Percentiles rank a stretch among this genome's conserved stretches.
Evolutionary conservation across 179 eudicot species (phyloP).

Genomic region (Spinacia oleracea): DNA sequence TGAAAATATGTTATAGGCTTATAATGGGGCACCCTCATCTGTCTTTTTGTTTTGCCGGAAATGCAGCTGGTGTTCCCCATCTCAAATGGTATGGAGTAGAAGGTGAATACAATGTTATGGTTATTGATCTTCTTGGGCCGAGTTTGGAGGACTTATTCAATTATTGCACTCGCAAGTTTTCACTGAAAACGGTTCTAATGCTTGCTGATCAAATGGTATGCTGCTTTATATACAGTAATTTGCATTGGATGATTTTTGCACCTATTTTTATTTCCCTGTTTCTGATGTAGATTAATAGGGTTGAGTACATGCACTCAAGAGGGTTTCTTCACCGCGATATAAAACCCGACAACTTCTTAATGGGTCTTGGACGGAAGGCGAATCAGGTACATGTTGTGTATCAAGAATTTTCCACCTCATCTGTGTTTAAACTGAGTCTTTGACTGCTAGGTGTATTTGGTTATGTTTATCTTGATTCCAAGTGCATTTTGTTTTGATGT

Average conservation of each 20-base stretch:
- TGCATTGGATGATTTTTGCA: background rate
- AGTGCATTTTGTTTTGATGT: background rate
- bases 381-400: slow-evolving; percentile 51
- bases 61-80: slow-evolving; percentile 70
- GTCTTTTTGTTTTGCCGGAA: background rate
- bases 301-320: slow-evolving; percentile 64
- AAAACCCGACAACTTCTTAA: slow-evolving; percentile 69
- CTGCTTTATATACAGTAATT: slow-evolving; percentile 2
- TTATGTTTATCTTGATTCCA: background rate
- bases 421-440: background rate
- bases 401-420: background rate
- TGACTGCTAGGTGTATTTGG: slow-evolving; percentile 5
- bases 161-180: slow-evolving; percentile 65
- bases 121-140: slow-evolving; percentile 80
- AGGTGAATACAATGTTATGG: slow-evolving; percentile 72
- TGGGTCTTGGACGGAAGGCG: slow-evolving; percentile 79
- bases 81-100: slow-evolving; percentile 76
- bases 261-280: slow-evolving; percentile 15
- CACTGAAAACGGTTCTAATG: slow-evolving; percentile 67
- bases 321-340: slow-evolving; percentile 77
- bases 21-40: background rate
- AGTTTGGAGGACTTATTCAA: slow-evolving; percentile 72
- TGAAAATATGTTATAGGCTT: background rate
- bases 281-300: slow-evolving; percentile 52
- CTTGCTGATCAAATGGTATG: slow-evolving; percentile 77